phyloP scores from a whole-genome alignment of 2,329 filamentous ascomycete genomes.

The Fusarium euwallaceae region DNA sequence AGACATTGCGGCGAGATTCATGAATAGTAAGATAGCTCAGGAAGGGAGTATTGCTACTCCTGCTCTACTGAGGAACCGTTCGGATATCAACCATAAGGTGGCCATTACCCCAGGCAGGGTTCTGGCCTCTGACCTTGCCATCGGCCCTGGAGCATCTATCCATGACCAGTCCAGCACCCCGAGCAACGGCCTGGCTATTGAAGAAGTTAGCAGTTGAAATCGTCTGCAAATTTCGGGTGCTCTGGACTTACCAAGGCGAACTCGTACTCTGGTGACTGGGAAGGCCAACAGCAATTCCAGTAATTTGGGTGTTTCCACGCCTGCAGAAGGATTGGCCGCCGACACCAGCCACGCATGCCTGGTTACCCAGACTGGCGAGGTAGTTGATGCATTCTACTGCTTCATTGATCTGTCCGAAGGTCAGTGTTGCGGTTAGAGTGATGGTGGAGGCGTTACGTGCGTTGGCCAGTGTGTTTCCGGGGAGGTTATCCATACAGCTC shows the following conservation, averaged over 20 bases:
- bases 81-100: conserved; percentile 25
- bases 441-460: neutral
- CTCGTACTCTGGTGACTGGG: neutral
- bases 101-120: conserved; percentile 24
- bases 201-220: neutral
- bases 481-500: conserved; percentile 15
- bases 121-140: conserved; percentile 24
- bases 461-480: neutral
- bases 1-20: no score
- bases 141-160: conserved; percentile 15
- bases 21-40: no score
- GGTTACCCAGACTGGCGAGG: conserved; percentile 19
- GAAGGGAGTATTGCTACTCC: neutral
- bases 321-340: conserved; percentile 15
- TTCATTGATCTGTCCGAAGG: conserved; percentile 1
- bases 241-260: conserved; percentile 12
- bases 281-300: neutral
- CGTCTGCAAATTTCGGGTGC: neutral
- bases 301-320: conserved; percentile 29
- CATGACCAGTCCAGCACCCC: conserved; percentile 21
- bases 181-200: conserved; percentile 20
- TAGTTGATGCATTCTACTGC: conserved; percentile 25
- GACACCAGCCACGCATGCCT: conserved; percentile 11
- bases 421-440: neutral
- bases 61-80: neutral